Conservation (phyloP, 129 eudicot genomes). For the Arctium minus region DNA sequence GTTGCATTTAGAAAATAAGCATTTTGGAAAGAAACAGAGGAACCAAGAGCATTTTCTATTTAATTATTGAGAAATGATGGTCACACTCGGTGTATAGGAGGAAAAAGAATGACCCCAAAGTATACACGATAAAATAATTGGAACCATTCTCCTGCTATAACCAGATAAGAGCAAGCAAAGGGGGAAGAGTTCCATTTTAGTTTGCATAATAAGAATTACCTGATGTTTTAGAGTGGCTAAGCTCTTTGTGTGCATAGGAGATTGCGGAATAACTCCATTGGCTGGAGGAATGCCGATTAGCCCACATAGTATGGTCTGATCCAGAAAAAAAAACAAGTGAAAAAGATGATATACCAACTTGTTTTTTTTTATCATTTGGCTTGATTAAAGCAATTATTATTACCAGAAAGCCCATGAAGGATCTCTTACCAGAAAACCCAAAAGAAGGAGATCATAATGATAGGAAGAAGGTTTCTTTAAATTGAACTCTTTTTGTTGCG, state of each 20-base stretch:
- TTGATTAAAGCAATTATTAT: not conserved
- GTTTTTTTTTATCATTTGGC: not conserved
- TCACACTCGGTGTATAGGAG: not conserved
- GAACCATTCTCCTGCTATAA: not conserved
- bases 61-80: not conserved
- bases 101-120: not conserved
- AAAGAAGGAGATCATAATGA: slow-evolving; percentile 93
- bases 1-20: not conserved
- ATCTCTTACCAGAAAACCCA: slow-evolving; percentile 73
- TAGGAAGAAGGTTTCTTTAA: slow-evolving; percentile 90
- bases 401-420: not conserved
- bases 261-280: slow-evolving; percentile 97
- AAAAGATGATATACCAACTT: not conserved
- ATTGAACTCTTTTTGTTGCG: slow-evolving; percentile 92
- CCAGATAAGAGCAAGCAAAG: not conserved
- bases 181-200: not conserved
- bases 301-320: slow-evolving; percentile 84
- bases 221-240: slow-evolving; percentile 96
- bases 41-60: not conserved
- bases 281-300: slow-evolving; percentile 95
- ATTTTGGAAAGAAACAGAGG: not conserved
- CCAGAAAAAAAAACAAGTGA: not conserved
- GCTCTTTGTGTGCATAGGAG: slow-evolving; percentile 98
- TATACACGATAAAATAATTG: not conserved
- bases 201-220: slow-evolving; percentile 31